Base-by-base conservation (phyloP, 1,284 basidiomycete genomes). In the Marasmius fiardii region DNA sequence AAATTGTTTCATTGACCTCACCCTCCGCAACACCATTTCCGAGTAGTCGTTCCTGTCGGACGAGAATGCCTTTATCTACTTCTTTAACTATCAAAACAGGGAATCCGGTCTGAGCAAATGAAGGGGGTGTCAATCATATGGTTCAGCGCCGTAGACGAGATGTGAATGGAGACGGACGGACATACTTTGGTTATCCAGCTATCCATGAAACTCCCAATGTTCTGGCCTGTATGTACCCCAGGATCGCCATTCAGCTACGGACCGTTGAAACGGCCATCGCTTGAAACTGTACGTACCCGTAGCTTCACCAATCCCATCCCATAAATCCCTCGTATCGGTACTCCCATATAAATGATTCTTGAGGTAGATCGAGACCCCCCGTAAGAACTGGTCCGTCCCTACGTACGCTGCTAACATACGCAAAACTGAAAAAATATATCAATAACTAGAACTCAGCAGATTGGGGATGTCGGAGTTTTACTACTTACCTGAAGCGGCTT, bases 31-130 rank as follows among this genome's bases (percentile, higher is more conserved):
- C 82, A 3, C 94, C 95, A 2, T 88, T 92, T 65, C 92, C 90
- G 47, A 98, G 76, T 82, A 98, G 98, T 20, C 96, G 85, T 70
- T 98, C 93, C 74, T 99, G 96, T 43, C 88, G 86, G 50, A 95
- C 78, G 56, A 74, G 76, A 63, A 95, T 86, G 18, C 88, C 86
- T 50, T 82, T 82, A 1, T 76, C 71, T 8, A 76, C 80, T 71
- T 98, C 95, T 0, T 85, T 90, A 45, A 98, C 93, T 14, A 86
- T 91, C 51, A 99, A 71, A 23, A 98, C 87, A 2, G 95, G 95
- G 75, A 88, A 95, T 20, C 93, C 93, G 59, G 89, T 86, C 85
- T 88, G 33, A 20, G 35, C 20, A 39, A 43, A 34, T n/a, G n/a
- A n/a, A n/a, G n/a, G n/a, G n/a, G 58, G 60, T 67, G 71, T n/a